Percentiles rank a stretch among this genome's conserved stretches.
Evolutionary conservation across 257 asterid genomes (phyloP).

Genomic region (Nicotiana paniculata): DNA sequence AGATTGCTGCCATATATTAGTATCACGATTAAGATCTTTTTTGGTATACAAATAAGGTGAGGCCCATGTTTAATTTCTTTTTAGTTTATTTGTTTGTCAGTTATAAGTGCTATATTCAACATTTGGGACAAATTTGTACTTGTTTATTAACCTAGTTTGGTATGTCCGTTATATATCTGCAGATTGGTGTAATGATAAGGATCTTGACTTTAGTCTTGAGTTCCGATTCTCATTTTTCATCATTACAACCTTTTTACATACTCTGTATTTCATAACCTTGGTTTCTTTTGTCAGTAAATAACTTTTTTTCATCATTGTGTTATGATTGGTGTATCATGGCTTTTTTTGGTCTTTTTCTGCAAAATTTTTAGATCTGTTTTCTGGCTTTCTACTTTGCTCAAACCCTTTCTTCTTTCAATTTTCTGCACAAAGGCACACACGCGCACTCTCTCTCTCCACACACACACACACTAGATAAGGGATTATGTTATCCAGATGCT

Average conservation of each 20-base stretch:
- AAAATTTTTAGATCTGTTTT: not conserved
- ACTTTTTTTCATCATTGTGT: conserved; percentile 1
- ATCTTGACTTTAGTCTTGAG: not conserved
- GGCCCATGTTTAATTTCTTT: not conserved
- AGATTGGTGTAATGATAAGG: conserved; percentile 7
- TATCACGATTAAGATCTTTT: not conserved
- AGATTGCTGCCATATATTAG: not conserved
- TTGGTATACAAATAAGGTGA: not conserved
- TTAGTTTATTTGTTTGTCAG: too few relatives aligned
- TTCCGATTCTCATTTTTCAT: not conserved
- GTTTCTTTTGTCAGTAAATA: conserved; percentile 1
- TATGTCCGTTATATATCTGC: not conserved
- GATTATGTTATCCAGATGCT: not conserved
- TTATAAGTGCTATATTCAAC: not conserved
- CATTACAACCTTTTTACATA: not conserved
- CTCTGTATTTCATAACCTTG: not conserved
- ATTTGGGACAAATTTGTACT: not conserved
- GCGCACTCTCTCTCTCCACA: not conserved
- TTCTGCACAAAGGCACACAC: not conserved
- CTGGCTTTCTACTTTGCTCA: too few relatives aligned
- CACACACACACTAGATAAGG: not conserved
- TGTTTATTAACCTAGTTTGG: not conserved
- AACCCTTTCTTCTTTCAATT: too few relatives aligned
- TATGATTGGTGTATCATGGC: not conserved
- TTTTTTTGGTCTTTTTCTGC: not conserved